A percentile compares a stretch with the other conserved stretches of the same genome.
Evolutionary conservation across 176 grass and related monocot genomes (phyloP).

Genomic region (Avena insularis): DNA sequence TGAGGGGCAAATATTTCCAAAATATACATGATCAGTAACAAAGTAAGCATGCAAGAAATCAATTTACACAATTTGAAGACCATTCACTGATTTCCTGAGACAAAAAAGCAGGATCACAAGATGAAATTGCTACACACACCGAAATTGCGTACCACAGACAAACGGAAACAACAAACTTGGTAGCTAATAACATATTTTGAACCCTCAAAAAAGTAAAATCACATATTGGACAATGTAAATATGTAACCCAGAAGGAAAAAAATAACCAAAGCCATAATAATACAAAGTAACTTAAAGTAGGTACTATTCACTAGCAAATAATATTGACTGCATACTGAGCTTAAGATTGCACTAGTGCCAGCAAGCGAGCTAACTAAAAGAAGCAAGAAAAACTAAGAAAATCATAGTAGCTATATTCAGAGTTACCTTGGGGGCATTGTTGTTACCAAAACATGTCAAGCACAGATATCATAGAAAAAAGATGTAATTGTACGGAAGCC

Average conservation of each 20-base stretch:
- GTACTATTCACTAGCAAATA: not conserved
- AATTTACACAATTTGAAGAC: not conserved
- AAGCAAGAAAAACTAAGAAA: slow-evolving; percentile 5
- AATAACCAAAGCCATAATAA: slow-evolving; percentile 23
- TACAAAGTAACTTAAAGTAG: not conserved
- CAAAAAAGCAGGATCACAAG: not conserved
- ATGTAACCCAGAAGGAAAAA: not conserved
- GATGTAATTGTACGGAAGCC: not conserved
- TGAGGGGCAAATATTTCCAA: not conserved
- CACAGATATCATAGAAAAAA: not conserved
- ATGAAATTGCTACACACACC: not conserved
- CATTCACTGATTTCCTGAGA: not conserved
- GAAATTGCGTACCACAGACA: slow-evolving; percentile 9
- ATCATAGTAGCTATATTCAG: not conserved
- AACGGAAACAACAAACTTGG: slow-evolving; percentile 19
- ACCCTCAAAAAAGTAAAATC: slow-evolving; percentile 27
- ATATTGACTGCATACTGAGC: not conserved
- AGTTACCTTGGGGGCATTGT: not conserved
- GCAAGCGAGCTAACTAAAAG: not conserved
- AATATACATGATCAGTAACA: slow-evolving; percentile 2
- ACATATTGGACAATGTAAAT: not conserved
- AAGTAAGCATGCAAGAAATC: not conserved
- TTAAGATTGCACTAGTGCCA: not conserved
- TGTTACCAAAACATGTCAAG: not conserved
- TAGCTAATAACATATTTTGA: not conserved